Percentiles rank a stretch among this genome's conserved stretches.
Evolutionary conservation across 176 grass and related monocot genomes (phyloP).

Genomic region (Raddia guianensis): DNA sequence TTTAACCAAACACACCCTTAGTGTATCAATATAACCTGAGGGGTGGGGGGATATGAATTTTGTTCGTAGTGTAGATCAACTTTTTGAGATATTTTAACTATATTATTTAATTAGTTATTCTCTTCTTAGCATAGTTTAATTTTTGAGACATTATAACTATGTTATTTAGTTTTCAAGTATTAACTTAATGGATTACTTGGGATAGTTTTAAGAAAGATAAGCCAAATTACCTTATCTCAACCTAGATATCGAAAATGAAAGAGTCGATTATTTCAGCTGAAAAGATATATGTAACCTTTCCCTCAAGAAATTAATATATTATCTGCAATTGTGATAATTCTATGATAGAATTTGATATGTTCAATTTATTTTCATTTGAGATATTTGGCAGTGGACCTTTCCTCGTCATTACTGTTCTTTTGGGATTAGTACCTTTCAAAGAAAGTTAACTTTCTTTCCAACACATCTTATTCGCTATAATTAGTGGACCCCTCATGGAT

Average conservation of each 20-base stretch:
- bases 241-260: background rate
- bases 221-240: background rate
- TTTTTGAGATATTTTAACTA: too few relatives aligned
- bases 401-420: background rate
- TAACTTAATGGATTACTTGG: background rate
- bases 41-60: too few relatives aligned
- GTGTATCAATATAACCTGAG: too few relatives aligned
- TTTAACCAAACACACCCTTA: too few relatives aligned
- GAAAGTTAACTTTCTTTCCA: conserved; percentile 17
- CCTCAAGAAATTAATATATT: background rate
- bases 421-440: background rate
- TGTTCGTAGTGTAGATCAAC: too few relatives aligned
- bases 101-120: background rate
- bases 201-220: background rate
- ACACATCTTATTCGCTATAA: conserved; percentile 1
- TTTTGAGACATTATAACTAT: background rate
- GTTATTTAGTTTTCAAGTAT: background rate
- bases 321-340: background rate
- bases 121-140: too few relatives aligned
- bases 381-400: background rate
- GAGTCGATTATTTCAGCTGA: background rate
- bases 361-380: background rate
- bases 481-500: conserved; percentile 10
- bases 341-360: background rate
- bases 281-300: background rate